Evolutionary conservation across 176 grass and related monocot genomes (phyloP), one percentile per base, ranked within the genome.

Genomic region (Hyparrhenia diplandra): DNA sequence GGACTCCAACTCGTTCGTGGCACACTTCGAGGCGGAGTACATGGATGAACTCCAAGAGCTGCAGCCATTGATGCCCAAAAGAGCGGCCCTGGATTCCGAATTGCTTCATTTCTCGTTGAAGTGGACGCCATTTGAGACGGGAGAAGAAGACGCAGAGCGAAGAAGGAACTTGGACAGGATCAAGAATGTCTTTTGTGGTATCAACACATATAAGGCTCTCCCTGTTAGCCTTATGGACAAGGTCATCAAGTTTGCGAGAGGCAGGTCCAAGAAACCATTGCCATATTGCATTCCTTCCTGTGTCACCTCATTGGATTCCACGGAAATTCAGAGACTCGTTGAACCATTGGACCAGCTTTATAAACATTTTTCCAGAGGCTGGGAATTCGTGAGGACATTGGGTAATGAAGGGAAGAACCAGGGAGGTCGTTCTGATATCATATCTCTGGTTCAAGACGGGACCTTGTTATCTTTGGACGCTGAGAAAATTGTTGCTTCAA

Each of bases 231-330:
- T 82, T 27, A 5, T 63, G 2, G 36, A 81, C 37, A 71, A 45
- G 67, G 1, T 81, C 51, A 9, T 81, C 67, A 73, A 36, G n/a
- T n/a, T n/a, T n/a, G n/a, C n/a, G n/a, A n/a, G 67, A 28, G 3
- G 28, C 13, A 35, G 40, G 80, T 75, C 73, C 51, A 59, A n/a
- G n/a, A n/a, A n/a, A 39, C 73, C 73, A 17, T 75, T 75, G 52
- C 73, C 73, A 10, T 75, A 75, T 25, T 75, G 32, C 73, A 58
- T 75, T 75, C 73, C 73, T 23, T 75, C 51, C 7, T 75, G 73
- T 59, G 31, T 54, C 21, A 25, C 52, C 20, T 75, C 32, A 13
- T 59, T 75, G 73, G 73, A 75, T 10, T 24, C 32, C 29, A 75
- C 11, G 51, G 73, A 75, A 59, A 42, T 32, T n/a, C 20, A 79